Evolutionary conservation across 225 moss, liverwort and hornwort genomes (phyloP), one percentile per base, ranked within the genome.

Genomic region (Neckera pumila): DNA sequence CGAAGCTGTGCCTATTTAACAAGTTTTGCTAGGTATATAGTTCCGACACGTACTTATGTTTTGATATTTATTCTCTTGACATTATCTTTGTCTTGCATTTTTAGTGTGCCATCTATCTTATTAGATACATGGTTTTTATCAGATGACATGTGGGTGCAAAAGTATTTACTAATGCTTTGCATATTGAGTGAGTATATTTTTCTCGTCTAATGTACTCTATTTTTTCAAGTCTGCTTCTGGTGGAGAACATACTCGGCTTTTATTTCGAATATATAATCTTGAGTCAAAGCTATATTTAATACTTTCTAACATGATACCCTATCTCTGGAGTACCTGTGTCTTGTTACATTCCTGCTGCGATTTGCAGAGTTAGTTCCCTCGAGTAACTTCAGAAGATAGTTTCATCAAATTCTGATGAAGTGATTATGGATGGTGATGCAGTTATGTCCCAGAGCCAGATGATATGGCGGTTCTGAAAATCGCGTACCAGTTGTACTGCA

Each of bases 381-480:
- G 36, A 74, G 78, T 84, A 42, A 25, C 34, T 59, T 27, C 78
- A 51, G 66, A 81, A 63, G 63, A 86, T 86, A 57, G 69, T 63
- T 17, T 74, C 51, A 85, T 43, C 33, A 72, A 77, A 63, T 11
- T 84, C 65, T 87, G 69, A 89, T 38, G 23, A 81, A 49, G 38
- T 71, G 57, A 77, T 81, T 59, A 53, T 86, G 89, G 63, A 61
- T 45, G 79, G 45, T 83, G 77, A 82, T 92, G 94, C 94, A 99
- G 96, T 92, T 99, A 97, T 87, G 96, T 99, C 86, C 97, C 96
- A 49, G 99, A 97, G 92, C 99, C 96, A 82, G 97, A 99, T 87
- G 99, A 99, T 88, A 94, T 92, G 93, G 92, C 89, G 36, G 99
- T 97, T 81, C 89, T 97, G 87, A 97, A 96, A 91, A 95, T 99